These are phyloP conservation scores for Cladosporium austrohemisphaericum DNA, from an alignment of 2,329 filamentous ascomycete genomes.

Conservation along the genomic window DNA sequence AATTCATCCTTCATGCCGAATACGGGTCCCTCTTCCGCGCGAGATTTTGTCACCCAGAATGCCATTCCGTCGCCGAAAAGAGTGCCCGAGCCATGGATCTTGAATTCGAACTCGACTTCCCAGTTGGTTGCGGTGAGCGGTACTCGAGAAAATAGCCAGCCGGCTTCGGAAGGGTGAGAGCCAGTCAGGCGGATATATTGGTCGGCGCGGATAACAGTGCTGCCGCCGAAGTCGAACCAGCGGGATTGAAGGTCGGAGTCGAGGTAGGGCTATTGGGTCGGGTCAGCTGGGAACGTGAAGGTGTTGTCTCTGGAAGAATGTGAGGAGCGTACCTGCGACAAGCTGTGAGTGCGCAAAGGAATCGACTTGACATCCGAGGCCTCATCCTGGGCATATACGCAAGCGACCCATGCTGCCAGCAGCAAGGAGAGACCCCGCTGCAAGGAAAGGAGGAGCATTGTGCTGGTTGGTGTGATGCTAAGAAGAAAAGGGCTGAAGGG, in stretches of 20 bases:
- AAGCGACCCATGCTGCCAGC: slow-evolving; percentile 31
- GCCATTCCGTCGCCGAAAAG: slow-evolving; percentile 96
- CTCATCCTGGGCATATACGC: slow-evolving; percentile 20
- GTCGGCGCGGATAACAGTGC: slow-evolving; percentile 75
- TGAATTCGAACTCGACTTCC: slow-evolving; percentile 96
- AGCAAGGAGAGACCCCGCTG: slow-evolving; percentile 22
- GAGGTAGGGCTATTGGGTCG: slow-evolving; percentile 71
- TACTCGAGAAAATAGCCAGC: slow-evolving; percentile 91
- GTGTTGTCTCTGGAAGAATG: background rate
- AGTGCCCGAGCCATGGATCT: slow-evolving; percentile 81
- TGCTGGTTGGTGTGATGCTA: background rate
- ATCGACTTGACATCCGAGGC: slow-evolving; percentile 33
- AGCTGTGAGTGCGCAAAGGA: slow-evolving; percentile 34
- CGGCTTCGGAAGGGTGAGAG: slow-evolving; percentile 83
- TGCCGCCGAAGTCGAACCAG: slow-evolving; percentile 98
- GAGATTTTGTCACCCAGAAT: slow-evolving; percentile 96
- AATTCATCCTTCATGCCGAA: slow-evolving; percentile 88
- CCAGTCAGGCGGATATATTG: slow-evolving; percentile 88
- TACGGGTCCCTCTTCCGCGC: slow-evolving; percentile 73
- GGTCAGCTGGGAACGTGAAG: background rate
- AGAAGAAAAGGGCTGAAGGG: slow-evolving; percentile 8
- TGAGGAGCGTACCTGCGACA: slow-evolving; percentile 26
- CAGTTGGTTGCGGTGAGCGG: slow-evolving; percentile 97
- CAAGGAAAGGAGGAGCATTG: slow-evolving; percentile 17
- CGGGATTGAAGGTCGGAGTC: slow-evolving; percentile 97